phyloP scores from a whole-genome alignment of 2,329 filamentous ascomycete species.

The Leptographium wingfieldii region DNA sequence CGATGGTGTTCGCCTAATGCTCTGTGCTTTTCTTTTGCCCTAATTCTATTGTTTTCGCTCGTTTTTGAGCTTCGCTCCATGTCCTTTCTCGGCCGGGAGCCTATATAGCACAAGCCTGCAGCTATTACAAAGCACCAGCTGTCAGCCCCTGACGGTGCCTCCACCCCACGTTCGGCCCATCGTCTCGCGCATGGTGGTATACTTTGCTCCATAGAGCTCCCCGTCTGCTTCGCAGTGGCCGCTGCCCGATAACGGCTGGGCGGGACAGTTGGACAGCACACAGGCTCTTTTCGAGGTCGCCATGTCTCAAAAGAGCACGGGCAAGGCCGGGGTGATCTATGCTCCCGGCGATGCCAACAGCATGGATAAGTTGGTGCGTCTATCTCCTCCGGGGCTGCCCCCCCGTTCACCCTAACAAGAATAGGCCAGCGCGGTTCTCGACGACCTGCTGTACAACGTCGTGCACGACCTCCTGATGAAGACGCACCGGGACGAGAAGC shows the following conservation, averaged over 20 bases:
- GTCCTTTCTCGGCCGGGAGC: too few species aligned
- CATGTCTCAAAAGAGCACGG: constrained; percentile 22
- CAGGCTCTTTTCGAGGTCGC: background rate
- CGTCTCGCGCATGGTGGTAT: background rate
- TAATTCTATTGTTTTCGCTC: too few species aligned
- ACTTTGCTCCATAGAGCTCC: background rate
- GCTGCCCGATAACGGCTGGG: background rate
- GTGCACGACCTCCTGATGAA: constrained; percentile 63
- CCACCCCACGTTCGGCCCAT: background rate
- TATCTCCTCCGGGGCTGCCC: background rate
- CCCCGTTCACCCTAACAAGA: background rate
- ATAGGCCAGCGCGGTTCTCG: constrained; percentile 51
- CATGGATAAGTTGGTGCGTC: constrained; percentile 48
- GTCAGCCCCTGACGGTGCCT: too few species aligned
- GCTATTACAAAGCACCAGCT: too few species aligned
- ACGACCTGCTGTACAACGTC: constrained; percentile 65
- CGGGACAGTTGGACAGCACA: background rate
- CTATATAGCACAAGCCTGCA: too few species aligned
- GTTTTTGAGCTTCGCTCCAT: too few species aligned
- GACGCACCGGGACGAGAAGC: constrained; percentile 68
- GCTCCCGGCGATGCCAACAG: constrained; percentile 36
- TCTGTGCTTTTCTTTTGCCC: too few species aligned
- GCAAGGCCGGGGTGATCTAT: constrained; percentile 45
- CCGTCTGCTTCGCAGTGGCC: background rate
- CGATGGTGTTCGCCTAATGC: background rate